A percentile compares a stretch with the other conserved stretches of the same genome.
phyloP scores from a whole-genome alignment of 768 basidiomycete species.

The Tylopilus felleus region DNA sequence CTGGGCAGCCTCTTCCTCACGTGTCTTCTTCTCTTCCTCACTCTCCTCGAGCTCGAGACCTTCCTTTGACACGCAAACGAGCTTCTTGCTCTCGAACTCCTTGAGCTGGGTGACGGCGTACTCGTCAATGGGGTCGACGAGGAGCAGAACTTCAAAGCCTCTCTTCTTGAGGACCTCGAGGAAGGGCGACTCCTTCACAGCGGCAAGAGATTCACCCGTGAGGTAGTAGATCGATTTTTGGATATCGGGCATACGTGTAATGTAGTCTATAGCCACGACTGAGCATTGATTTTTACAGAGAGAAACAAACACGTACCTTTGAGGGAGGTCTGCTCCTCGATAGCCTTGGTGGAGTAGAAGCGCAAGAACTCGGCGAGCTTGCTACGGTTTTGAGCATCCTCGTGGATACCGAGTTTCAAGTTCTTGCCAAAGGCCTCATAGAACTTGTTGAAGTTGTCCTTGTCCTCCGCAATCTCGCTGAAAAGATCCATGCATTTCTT shows the following conservation, averaged over 20 bases:
- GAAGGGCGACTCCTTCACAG: constrained; percentile 94
- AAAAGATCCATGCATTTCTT: constrained; percentile 97
- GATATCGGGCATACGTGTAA: constrained; percentile 98
- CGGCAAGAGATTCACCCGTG: constrained; percentile 93
- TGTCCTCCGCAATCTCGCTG: constrained; percentile 97
- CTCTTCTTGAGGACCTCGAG: constrained; percentile 99
- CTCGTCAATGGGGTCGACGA: constrained; percentile 98
- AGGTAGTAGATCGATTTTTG: constrained; percentile 99
- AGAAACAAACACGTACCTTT: constrained; percentile 58
- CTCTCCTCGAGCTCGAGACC: constrained; percentile 99
- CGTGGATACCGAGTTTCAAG: constrained; percentile 99
- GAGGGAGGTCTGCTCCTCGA: constrained; percentile 88
- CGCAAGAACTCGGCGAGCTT: constrained; percentile 99
- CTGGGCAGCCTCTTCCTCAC: constrained; percentile 81
- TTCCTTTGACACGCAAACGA: constrained; percentile 97
- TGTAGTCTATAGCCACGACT: constrained; percentile 67
- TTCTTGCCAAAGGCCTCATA: constrained; percentile 99
- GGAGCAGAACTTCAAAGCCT: constrained; percentile 96
- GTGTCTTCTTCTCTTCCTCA: constrained; percentile 90
- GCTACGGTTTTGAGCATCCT: constrained; percentile 97
- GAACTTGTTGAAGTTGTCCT: constrained; percentile 97
- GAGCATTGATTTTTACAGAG: background rate
- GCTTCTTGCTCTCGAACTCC: constrained; percentile 98
- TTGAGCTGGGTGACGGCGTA: constrained; percentile 98
- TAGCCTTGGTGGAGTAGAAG: constrained; percentile 94